Conservation (phyloP, 805 yeast genomes). For the Cyberlindnera saturnus region DNA sequence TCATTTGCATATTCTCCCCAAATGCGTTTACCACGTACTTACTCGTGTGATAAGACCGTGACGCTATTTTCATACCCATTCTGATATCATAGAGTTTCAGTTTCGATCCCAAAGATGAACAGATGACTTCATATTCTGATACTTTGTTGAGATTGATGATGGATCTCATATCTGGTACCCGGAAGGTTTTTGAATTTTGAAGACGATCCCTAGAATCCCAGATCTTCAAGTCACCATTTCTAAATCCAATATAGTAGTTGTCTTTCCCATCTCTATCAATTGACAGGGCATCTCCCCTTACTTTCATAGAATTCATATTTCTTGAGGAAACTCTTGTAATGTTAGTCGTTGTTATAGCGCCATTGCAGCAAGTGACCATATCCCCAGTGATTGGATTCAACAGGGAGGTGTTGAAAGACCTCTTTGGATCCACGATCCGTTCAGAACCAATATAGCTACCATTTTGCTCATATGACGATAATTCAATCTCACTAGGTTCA, state of each 20-base stretch:
- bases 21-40: conserved; percentile 10
- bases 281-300: conserved; percentile 15
- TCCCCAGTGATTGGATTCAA: background rate
- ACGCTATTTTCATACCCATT: background rate
- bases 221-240: conserved; percentile 12
- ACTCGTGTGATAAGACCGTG: background rate
- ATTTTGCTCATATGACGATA: conserved; percentile 1
- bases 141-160: conserved; percentile 6
- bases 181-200: background rate
- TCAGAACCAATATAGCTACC: conserved; percentile 1
- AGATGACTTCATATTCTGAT: conserved; percentile 1
- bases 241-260: conserved; percentile 11
- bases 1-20: conserved; percentile 5
- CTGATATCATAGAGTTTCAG: conserved; percentile 8
- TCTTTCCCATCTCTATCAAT: conserved; percentile 6
- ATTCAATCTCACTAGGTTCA: conserved; percentile 16
- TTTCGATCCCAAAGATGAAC: conserved; percentile 10
- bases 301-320: background rate
- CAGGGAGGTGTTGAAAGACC: conserved; percentile 10
- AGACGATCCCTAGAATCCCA: conserved; percentile 15
- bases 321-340: background rate
- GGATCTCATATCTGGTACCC: conserved; percentile 4
- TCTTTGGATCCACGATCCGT: background rate
- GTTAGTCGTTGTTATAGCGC: background rate
- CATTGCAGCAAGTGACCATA: conserved; percentile 6